Evolutionary conservation across 495 filamentous ascomycete genomes (phyloP).

Genomic region (Poronia punctata): DNA sequence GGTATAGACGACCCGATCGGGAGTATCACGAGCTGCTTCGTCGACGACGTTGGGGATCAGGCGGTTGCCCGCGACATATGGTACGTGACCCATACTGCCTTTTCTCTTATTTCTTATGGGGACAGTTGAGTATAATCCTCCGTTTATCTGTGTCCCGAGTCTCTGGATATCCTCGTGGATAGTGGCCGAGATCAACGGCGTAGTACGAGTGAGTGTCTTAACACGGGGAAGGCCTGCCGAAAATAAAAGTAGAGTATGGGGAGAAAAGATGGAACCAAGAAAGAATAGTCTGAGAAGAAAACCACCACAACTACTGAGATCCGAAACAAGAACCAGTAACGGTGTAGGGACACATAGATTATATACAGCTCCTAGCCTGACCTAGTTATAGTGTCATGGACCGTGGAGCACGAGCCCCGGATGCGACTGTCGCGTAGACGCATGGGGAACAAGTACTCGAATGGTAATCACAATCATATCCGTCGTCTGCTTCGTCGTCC

Average conservation of each 20-base stretch:
- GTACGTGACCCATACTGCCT: conserved; percentile 9
- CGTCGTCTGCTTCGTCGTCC: neutral
- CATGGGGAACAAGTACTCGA: neutral
- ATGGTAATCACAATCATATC: neutral
- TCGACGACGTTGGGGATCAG: conserved; percentile 31
- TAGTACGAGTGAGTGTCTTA: conserved; percentile 7
- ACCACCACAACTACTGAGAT: conserved; percentile 2
- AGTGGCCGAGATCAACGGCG: neutral
- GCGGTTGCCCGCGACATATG: conserved; percentile 11
- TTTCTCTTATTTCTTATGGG: no score
- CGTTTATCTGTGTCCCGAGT: no score
- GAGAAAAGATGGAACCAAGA: conserved; percentile 7
- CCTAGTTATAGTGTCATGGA: conserved; percentile 1
- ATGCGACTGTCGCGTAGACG: neutral
- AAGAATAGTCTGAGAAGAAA: conserved; percentile 5
- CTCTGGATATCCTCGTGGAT: no score
- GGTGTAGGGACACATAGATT: conserved; percentile 3
- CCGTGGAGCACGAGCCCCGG: conserved; percentile 3
- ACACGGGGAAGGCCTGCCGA: neutral
- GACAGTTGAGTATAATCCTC: no score
- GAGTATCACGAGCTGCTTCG: conserved; percentile 25
- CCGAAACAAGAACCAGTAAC: neutral
- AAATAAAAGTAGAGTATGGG: conserved; percentile 5
- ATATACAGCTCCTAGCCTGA: neutral
- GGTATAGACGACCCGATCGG: conserved; percentile 25